phyloP scores from a whole-genome alignment of 208 protist genomes.

The Trypanosoma lewisi region DNA sequence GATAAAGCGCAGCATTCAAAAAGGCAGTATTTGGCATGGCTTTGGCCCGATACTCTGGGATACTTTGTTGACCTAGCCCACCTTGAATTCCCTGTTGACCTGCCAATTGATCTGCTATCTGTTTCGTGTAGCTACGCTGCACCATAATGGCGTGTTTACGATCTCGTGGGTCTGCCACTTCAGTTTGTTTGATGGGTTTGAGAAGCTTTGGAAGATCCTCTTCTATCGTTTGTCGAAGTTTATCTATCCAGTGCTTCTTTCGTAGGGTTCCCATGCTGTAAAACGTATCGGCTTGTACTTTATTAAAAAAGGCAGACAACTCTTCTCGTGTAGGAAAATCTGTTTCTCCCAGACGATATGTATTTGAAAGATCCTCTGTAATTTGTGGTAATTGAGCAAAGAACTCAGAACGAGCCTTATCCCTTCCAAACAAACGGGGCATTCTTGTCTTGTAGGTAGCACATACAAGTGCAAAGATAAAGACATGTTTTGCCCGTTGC shows the following conservation, averaged over 20 bases:
- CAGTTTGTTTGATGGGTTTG: conserved; percentile 59
- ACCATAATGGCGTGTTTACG: conserved; percentile 37
- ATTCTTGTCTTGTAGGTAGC: conserved; percentile 51
- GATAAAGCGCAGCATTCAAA: conserved; percentile 11
- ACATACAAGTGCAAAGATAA: conserved; percentile 85
- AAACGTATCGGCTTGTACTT: conserved; percentile 36
- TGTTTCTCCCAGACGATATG: conserved; percentile 47
- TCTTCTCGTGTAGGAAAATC: conserved; percentile 49
- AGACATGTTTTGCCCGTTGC: conserved; percentile 70
- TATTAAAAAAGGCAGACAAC: conserved; percentile 36
- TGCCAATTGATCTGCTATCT: conserved; percentile 24
- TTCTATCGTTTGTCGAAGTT: conserved; percentile 57
- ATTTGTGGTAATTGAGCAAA: conserved; percentile 48
- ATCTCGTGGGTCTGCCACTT: conserved; percentile 51
- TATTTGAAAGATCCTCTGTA: conserved; percentile 45
- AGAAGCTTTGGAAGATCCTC: conserved; percentile 66
- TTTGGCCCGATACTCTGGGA: background rate
- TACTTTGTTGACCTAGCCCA: conserved; percentile 15
- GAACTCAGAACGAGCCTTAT: conserved; percentile 64
- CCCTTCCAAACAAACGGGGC: conserved; percentile 85
- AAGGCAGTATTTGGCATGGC: conserved; percentile 30
- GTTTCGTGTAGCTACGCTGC: conserved; percentile 32
- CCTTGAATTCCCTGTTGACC: conserved; percentile 29
- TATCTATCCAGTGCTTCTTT: conserved; percentile 41
- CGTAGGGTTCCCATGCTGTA: conserved; percentile 54